These are phyloP conservation scores for Ziziphus jujuba DNA, from an alignment of 306 rosid species.

Conservation along the genomic window DNA sequence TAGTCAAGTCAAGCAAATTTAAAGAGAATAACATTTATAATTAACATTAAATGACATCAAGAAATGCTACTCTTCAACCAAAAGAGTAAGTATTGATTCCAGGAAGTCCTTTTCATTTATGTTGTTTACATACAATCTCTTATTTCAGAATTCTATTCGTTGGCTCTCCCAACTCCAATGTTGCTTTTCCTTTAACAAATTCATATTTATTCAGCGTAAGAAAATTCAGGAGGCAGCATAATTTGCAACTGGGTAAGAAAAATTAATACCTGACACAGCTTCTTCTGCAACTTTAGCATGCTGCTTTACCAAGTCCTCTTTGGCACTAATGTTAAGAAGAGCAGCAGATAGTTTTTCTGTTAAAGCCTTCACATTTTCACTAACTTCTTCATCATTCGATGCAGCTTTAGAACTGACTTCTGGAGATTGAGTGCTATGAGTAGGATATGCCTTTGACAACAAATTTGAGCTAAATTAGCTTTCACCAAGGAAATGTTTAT, in stretches of 20 bases:
- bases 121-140: neutral
- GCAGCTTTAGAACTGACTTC: slow-evolving; percentile 63
- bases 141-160: neutral
- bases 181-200: neutral
- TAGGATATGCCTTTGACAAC: slow-evolving; percentile 51
- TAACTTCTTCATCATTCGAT: slow-evolving; percentile 40
- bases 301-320: slow-evolving; percentile 74
- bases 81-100: neutral
- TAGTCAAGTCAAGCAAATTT: neutral
- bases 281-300: slow-evolving; percentile 88
- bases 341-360: slow-evolving; percentile 61
- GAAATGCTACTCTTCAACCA: neutral
- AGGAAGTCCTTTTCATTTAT: slow-evolving; percentile 1
- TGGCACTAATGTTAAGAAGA: slow-evolving; percentile 57
- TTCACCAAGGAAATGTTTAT: slow-evolving; percentile 17
- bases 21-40: neutral
- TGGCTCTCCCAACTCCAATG: neutral
- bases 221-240: slow-evolving; percentile 9
- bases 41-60: neutral
- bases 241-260: slow-evolving; percentile 3
- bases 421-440: slow-evolving; percentile 52
- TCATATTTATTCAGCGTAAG: neutral
- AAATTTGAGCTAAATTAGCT: slow-evolving; percentile 19
- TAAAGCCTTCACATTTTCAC: slow-evolving; percentile 49
- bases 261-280: slow-evolving; percentile 67